These are phyloP conservation scores for Pichia scutulata DNA, from an alignment of 805 yeast species.

Conservation along the genomic window DNA sequence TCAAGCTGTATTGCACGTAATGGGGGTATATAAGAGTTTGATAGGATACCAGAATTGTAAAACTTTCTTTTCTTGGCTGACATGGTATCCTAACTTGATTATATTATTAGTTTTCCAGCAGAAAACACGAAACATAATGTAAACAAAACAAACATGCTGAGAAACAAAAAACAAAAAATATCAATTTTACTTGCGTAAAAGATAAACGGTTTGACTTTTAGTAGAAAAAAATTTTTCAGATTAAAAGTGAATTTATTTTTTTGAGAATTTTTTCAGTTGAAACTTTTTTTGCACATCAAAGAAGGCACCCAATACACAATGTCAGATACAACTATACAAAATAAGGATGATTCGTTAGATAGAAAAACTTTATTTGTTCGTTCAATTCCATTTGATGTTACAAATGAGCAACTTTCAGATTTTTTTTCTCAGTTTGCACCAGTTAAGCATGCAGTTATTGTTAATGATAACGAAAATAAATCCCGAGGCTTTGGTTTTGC, in stretches of 20 bases:
- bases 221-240: background rate
- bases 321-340: background rate
- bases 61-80: conserved; percentile 1
- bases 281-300: background rate
- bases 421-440: conserved; percentile 91
- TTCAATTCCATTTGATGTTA: conserved; percentile 71
- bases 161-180: background rate
- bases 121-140: background rate
- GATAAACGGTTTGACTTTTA: background rate
- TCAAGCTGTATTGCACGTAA: conserved; percentile 16
- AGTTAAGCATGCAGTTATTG: conserved; percentile 90
- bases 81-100: background rate
- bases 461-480: conserved; percentile 63
- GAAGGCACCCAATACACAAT: background rate
- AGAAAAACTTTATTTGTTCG: conserved; percentile 76
- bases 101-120: background rate
- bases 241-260: background rate
- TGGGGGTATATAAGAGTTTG: conserved; percentile 29
- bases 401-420: conserved; percentile 73
- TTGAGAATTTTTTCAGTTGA: background rate
- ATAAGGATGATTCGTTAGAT: conserved; percentile 33
- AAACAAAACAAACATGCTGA: background rate
- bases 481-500: conserved; percentile 97
- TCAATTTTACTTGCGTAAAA: background rate
- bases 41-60: conserved; percentile 22